Evolutionary conservation across 2,329 filamentous ascomycete species (phyloP), one percentile per base, ranked within the genome.

Genomic region (Diaporthe citri): DNA sequence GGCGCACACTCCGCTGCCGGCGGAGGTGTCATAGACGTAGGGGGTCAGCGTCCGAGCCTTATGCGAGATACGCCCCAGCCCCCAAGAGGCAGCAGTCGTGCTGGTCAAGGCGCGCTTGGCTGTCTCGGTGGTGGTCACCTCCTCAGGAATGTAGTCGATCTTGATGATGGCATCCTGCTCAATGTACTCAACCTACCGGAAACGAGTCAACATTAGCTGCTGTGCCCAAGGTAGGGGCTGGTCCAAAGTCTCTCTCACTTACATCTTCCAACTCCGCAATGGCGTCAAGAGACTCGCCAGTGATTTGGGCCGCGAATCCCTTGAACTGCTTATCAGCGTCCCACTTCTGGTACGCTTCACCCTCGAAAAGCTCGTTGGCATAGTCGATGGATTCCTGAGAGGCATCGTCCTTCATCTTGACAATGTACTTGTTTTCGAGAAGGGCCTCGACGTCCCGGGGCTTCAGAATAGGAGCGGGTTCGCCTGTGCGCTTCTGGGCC

Each of bases 1-100:
- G 51, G 83, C 80, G 74, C 83, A 86, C n/a, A 76, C 77, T 22
- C 76, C 78, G 7, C 56, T 41, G 31, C 81, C 82, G 6, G 79
- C 78, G 3, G 76, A 76, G 25, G 62, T 56, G 71, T 80, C 78
- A 72, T 80, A 82, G 52, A 78, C 59, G 60, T 81, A 82, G 56
- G 74, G 66, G 34, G 75, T 74, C 2, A 56, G 48, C 7, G 62
- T 72, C 3, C 46, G 48, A 8, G 72, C 77, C 13, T 62, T 55
- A 70, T 79, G 79, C 9, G 81, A 82, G 75, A 82, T 74, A 59
- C 78, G 78, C 13, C 77, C 79, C 39, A 82, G 78, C 28, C 80
- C 81, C 80, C 81, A 82, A 1, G 79, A 72, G 4, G 77, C 74
- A 43, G 46, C 55, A 36, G 48, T 41, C 22, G 51, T 20, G 48